Base-by-base conservation (phyloP, 176 grass and related monocot genomes). In the Coix lacrymajobi region DNA sequence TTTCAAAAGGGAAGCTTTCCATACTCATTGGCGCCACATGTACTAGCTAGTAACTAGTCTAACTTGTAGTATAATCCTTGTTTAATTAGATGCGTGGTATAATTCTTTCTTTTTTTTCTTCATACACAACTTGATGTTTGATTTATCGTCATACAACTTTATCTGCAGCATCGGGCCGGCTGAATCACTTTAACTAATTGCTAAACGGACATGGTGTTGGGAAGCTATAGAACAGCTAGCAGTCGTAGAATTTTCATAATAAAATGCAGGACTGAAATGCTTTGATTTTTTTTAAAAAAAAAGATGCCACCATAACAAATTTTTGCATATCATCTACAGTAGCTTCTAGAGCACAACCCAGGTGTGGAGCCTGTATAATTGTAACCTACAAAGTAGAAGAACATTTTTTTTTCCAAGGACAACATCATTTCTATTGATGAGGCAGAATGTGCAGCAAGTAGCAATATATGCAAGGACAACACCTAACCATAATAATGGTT, bases 1-100 rank as follows among this genome's bases (percentile, higher is more conserved):
- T 76, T 84, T 80, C 69, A 79, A 88, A 83, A 37, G 67, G 65
- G 74, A 84, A 84, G 57, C 67, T 88, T 88, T 84, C 80, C 75
- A 73, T 88, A 2, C 86, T 72, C 34, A 3, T 44, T 4, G 13
- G 8, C 6, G 24, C n/a, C 34, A 38, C 65, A 26, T 12, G n/a
- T n/a, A 68, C 65, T 38, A 24, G 1, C 12, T 33, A 33, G 11
- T 58, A 52, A 10, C 39, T 6, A 1, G 22, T 25, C 22, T 24
- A 51, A 66, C 33, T 5, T 67, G 33, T 37, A 19, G 14, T 65
- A 1, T 26, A 29, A 62, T 17, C 63, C 32, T 2, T 30, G 15
- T 66, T 58, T 25, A 58, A 8, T 8, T 34, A 66, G 20, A 37
- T n/a, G 3, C 3, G 25, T 38, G 66, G 20, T 24, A 39, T 69